These are phyloP conservation scores for Cystobasidium sp. DNA, from an alignment of 1,284 basidiomycete species.

Conservation along the genomic window DNA sequence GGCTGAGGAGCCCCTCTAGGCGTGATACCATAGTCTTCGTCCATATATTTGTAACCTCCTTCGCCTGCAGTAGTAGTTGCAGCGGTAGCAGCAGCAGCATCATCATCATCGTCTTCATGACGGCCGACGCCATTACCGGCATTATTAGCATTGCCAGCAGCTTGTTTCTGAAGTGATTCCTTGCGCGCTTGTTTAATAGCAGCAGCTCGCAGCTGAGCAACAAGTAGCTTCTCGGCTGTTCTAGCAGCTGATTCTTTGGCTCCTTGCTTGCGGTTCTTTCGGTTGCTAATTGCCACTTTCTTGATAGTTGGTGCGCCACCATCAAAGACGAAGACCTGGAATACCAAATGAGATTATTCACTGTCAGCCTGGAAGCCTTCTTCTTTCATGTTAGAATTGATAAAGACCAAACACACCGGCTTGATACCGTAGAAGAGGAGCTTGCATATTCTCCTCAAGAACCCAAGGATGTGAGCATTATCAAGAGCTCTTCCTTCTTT, in stretches of 20 bases:
- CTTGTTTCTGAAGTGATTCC: constrained; percentile 52
- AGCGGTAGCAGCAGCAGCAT: background rate
- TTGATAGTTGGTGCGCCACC: constrained; percentile 90
- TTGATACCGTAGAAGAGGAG: constrained; percentile 95
- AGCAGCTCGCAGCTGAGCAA: constrained; percentile 88
- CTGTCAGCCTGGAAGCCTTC: too few relatives aligned
- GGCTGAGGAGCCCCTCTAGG: constrained; percentile 57
- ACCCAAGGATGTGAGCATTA: constrained; percentile 95
- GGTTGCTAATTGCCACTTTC: constrained; percentile 81
- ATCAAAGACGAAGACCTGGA: constrained; percentile 84
- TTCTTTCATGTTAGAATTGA: background rate
- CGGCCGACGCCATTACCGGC: constrained; percentile 63
- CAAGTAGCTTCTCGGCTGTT: constrained; percentile 86
- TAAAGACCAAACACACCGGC: constrained; percentile 61
- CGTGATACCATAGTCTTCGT: constrained; percentile 67
- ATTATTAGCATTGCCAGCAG: constrained; percentile 7
- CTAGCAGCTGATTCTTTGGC: constrained; percentile 80
- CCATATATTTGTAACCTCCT: constrained; percentile 65
- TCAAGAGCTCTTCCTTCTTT: constrained; percentile 80
- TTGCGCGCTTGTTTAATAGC: constrained; percentile 75
- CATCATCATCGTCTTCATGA: constrained; percentile 59
- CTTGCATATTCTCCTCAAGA: constrained; percentile 84
- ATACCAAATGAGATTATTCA: too few relatives aligned
- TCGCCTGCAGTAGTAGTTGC: constrained; percentile 55
- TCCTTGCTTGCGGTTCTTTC: constrained; percentile 84